Percentiles rank a stretch among this genome's conserved stretches.
Evolutionary conservation across 106 monocot species (phyloP).

Genomic region (Dendrobium catenatum): DNA sequence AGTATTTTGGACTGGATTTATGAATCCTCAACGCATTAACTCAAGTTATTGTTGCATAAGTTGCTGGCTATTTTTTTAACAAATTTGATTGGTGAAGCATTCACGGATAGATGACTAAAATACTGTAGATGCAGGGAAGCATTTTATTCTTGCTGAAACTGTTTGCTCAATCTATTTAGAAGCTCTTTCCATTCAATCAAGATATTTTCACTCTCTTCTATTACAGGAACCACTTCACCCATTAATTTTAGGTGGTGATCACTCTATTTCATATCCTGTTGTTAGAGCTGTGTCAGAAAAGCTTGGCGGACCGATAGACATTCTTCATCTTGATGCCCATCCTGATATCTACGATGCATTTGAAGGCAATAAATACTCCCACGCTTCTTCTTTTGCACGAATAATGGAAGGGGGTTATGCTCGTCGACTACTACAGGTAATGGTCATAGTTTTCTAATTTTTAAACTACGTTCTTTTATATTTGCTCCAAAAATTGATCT

Average conservation of each 20-base stretch:
- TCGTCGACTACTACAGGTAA: constrained; percentile 82
- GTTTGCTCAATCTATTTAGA: neutral
- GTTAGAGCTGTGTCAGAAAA: constrained; percentile 94
- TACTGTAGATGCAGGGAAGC: neutral
- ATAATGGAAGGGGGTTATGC: constrained; percentile 99
- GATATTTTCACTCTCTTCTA: constrained; percentile 1
- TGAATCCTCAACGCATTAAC: no score
- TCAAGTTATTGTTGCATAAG: no score
- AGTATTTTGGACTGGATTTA: no score
- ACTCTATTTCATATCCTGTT: constrained; percentile 94
- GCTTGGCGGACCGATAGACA: constrained; percentile 86
- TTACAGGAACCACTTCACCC: constrained; percentile 81
- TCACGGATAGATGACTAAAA: neutral
- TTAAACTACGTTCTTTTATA: neutral
- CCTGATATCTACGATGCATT: constrained; percentile 94
- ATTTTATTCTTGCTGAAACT: neutral
- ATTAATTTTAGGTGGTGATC: constrained; percentile 91
- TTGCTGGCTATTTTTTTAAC: neutral
- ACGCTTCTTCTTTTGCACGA: constrained; percentile 96
- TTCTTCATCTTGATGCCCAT: constrained; percentile 97
- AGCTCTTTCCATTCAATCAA: neutral
- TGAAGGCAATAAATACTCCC: constrained; percentile 95
- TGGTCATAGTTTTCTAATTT: neutral
- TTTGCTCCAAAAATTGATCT: neutral
- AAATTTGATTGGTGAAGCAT: neutral